Percentiles rank a stretch among this genome's conserved stretches.
These are phyloP conservation scores for Wickerhamomyces xylosicus DNA, from an alignment of 805 yeast genomes.

Conservation along the genomic window DNA sequence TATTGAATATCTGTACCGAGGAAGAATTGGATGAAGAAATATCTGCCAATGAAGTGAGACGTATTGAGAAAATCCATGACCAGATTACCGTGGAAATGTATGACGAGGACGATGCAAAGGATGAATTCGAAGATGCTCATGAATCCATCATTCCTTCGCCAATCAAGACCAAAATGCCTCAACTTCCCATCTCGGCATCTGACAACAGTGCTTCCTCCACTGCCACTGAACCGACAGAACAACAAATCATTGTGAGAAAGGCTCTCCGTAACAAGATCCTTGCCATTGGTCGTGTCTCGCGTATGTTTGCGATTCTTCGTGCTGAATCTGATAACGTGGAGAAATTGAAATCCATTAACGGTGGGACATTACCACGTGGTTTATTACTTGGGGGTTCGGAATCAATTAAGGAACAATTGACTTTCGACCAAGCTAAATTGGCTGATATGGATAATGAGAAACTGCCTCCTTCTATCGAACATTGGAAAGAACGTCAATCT, in stretches of 20 bases:
- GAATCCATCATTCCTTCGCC: neutral
- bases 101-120: slow-evolving; percentile 3
- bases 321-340: slow-evolving; percentile 83
- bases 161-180: neutral
- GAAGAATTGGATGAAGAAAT: slow-evolving; percentile 80
- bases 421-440: slow-evolving; percentile 75
- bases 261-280: slow-evolving; percentile 78
- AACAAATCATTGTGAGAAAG: slow-evolving; percentile 27
- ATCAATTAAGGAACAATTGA: slow-evolving; percentile 60
- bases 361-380: slow-evolving; percentile 81
- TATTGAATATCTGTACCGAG: slow-evolving; percentile 88
- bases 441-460: slow-evolving; percentile 82
- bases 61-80: slow-evolving; percentile 4
- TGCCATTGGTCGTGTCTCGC: slow-evolving; percentile 92
- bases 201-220: neutral
- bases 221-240: slow-evolving; percentile 10
- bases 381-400: slow-evolving; percentile 75
- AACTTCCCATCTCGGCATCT: too few relatives aligned
- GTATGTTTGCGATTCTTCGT: slow-evolving; percentile 83
- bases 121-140: slow-evolving; percentile 1
- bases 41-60: slow-evolving; percentile 14
- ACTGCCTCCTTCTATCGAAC: slow-evolving; percentile 71
- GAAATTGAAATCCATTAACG: slow-evolving; percentile 60
- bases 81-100: slow-evolving; percentile 3
- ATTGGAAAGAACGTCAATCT: slow-evolving; percentile 33